phyloP scores from a whole-genome alignment of 1,139 yeast species.

The Nakaseomyces glabratus region DNA sequence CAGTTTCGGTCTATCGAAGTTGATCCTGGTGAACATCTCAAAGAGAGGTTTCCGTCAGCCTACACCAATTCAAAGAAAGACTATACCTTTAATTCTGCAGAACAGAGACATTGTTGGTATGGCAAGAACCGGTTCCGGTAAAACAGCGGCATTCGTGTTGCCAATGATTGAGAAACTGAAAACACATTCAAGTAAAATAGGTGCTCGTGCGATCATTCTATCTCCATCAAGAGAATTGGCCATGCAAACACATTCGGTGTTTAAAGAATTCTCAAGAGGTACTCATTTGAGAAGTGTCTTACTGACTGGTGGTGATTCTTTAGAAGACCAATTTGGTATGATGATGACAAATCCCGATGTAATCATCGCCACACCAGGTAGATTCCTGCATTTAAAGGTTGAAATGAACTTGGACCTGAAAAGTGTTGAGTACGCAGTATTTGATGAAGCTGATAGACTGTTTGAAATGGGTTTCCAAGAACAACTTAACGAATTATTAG shows the following conservation, averaged over 20 bases:
- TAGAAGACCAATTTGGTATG: slow-evolving; percentile 88
- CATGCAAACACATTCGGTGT: slow-evolving; percentile 78
- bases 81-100: slow-evolving; percentile 82
- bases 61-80: slow-evolving; percentile 93
- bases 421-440: slow-evolving; percentile 80
- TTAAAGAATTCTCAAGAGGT: slow-evolving; percentile 78
- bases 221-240: slow-evolving; percentile 90
- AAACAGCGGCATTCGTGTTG: slow-evolving; percentile 93
- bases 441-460: slow-evolving; percentile 96
- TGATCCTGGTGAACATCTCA: slow-evolving; percentile 57
- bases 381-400: slow-evolving; percentile 88
- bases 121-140: slow-evolving; percentile 99
- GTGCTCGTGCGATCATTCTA: slow-evolving; percentile 77
- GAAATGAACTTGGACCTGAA: slow-evolving; percentile 86
- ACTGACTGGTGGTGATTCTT: slow-evolving; percentile 92
- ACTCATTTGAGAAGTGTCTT: slow-evolving; percentile 74
- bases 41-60: slow-evolving; percentile 91
- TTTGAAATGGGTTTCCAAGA: slow-evolving; percentile 97
- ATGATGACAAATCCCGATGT: slow-evolving; percentile 95
- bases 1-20: slow-evolving; percentile 78
- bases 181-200: slow-evolving; percentile 76
- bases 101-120: slow-evolving; percentile 94
- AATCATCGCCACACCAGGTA: slow-evolving; percentile 94
- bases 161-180: slow-evolving; percentile 85
- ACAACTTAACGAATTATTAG: slow-evolving; percentile 82